Conservation (phyloP, 2,329 filamentous ascomycete genomes). For the Simplicillium sp. region DNA sequence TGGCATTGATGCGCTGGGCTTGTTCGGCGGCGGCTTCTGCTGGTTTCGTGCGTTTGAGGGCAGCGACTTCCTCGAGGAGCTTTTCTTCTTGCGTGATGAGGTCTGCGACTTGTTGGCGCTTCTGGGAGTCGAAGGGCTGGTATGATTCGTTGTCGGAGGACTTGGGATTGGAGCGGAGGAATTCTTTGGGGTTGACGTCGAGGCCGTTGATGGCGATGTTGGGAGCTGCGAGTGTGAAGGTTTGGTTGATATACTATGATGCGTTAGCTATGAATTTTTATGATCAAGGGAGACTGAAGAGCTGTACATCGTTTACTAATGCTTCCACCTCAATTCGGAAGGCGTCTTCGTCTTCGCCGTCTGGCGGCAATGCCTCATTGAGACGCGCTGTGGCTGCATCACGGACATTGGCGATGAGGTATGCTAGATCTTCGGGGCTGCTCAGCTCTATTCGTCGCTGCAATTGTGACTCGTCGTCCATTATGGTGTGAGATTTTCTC, state of each 20-base stretch:
- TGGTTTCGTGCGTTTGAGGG: conserved; percentile 46
- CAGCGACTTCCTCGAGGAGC: conserved; percentile 53
- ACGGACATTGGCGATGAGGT: conserved; percentile 60
- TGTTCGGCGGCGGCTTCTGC: conserved; percentile 30
- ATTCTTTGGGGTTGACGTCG: conserved; percentile 28
- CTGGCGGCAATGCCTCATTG: conserved; percentile 55
- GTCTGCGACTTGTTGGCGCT: conserved; percentile 48
- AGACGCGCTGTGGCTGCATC: conserved; percentile 59
- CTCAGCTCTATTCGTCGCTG: conserved; percentile 76
- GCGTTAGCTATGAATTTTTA: background rate
- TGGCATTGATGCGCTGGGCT: conserved; percentile 28
- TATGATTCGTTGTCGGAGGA: conserved; percentile 23
- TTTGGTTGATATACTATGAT: conserved; percentile 49
- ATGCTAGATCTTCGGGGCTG: conserved; percentile 61
- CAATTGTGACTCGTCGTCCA: conserved; percentile 25
- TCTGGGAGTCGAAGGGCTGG: conserved; percentile 51
- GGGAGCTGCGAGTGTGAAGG: conserved; percentile 47
- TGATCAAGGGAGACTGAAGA: background rate
- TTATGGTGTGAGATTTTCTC: conserved; percentile 6
- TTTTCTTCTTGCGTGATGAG: conserved; percentile 55
- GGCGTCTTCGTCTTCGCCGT: conserved; percentile 38
- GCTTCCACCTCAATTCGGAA: conserved; percentile 49
- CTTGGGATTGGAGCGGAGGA: conserved; percentile 22
- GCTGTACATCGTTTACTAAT: conserved; percentile 46
- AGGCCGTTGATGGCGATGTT: conserved; percentile 57